A percentile compares a stretch with the other conserved stretches of the same genome.
phyloP scores from a whole-genome alignment of 495 filamentous ascomycete species.

The Diplogelasinospora grovesii region DNA sequence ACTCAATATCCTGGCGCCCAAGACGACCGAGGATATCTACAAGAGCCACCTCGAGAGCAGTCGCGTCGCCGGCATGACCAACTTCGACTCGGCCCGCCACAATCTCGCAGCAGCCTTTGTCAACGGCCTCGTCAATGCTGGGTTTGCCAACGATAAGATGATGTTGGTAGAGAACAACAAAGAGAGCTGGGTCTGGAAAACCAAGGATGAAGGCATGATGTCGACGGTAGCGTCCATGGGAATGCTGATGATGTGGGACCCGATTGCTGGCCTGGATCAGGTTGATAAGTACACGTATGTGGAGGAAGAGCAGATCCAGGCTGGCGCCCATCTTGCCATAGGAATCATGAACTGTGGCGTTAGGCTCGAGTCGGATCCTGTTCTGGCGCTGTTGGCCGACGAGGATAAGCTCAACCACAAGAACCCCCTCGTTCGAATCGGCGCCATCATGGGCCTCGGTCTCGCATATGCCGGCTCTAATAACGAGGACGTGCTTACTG shows the following conservation, averaged over 20 bases:
- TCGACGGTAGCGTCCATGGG: constrained; percentile 91
- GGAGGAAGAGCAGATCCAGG: constrained; percentile 76
- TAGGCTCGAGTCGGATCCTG: constrained; percentile 76
- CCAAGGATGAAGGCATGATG: constrained; percentile 95
- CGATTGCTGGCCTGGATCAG: constrained; percentile 79
- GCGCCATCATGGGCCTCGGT: constrained; percentile 91
- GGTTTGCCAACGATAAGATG: constrained; percentile 93
- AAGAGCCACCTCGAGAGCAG: constrained; percentile 97
- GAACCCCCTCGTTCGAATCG: constrained; percentile 65
- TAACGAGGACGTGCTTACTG: constrained; percentile 71
- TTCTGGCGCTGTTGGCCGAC: constrained; percentile 76
- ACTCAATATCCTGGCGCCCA: constrained; percentile 92
- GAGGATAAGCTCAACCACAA: constrained; percentile 69
- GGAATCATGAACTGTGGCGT: constrained; percentile 93
- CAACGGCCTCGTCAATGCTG: constrained; percentile 93
- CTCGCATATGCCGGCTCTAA: constrained; percentile 89
- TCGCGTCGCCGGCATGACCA: constrained; percentile 82
- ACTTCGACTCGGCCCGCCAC: constrained; percentile 89
- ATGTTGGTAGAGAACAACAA: constrained; percentile 82
- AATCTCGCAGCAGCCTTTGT: constrained; percentile 95
- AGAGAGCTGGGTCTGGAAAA: constrained; percentile 96
- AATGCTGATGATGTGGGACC: constrained; percentile 83
- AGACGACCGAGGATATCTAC: constrained; percentile 98
- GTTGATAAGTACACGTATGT: constrained; percentile 90
- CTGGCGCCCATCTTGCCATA: constrained; percentile 80